Base-by-base conservation (phyloP, 2,329 filamentous ascomycete genomes). In the Ceratocystis lukuohia region DNA sequence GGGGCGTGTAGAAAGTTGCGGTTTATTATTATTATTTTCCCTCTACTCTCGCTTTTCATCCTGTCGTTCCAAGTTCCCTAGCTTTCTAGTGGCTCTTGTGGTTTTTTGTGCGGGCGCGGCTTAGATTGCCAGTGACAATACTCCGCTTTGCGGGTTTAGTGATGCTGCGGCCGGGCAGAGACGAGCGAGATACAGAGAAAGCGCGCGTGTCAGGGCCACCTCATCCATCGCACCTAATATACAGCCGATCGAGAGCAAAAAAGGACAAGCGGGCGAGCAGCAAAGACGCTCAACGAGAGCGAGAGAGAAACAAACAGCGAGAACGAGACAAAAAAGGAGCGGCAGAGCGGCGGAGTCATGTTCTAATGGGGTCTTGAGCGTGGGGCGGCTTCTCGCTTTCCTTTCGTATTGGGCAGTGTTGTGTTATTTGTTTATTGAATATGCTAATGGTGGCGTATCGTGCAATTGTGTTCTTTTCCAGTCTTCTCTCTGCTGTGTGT, bases 391-490 rank as follows among this genome's bases (percentile, higher is more conserved):
- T 15, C 30, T 57, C 53, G 53, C 48, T 57, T 57, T 57, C 53
- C 53, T 10, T 57, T 57, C 53, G 53, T 57, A 57, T 57, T 57
- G 53, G 53, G 53, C 53, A 30, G 53, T 30, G 53, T 57, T 41
- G 37, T 41, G 10, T 41, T 41, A 41, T 41, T 41, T 41, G 37
- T 41, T 41, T 57, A 57, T 57, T 30, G 53, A 5, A 17, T 30
- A 57, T 57, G 53, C 15, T 57, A 57, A 57, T 57, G 37, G 53
- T 57, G 53, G 53, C 53, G 53, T 57, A 57, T 57, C 53, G 53
- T 57, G 22, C 22, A 33, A 57, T 15, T 41, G 37, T 50, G 7
- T 50, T 50, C 22, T 50, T 50, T 10, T 50, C 8, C 22, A 8
- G n/a, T 50, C 48, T 50, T 28, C 30, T 33, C 30, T 33, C 30